Evolutionary conservation across 1,139 yeast species (phyloP), one percentile per base, ranked within the genome.

Genomic region (Pichia sp.): DNA sequence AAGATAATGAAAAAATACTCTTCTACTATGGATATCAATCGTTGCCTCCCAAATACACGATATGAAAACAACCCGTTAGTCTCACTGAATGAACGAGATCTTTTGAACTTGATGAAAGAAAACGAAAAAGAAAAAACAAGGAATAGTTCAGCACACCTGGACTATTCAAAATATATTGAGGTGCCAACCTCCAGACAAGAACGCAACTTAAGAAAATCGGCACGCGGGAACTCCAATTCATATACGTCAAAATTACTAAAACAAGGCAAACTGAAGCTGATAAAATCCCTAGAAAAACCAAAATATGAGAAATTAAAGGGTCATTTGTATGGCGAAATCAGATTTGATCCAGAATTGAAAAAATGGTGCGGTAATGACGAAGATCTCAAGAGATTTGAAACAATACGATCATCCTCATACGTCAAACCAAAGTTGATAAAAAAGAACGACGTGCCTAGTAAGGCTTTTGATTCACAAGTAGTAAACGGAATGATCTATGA

Each of bases 291-390:
- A 44, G 60, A 58, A 3, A 54, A 49, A 31, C 53, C 51, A 23
- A 51, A 50, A 37, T 45, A 55, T 2, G 52, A 51, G 37, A 57
- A 58, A 43, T 46, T 57, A 38, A 55, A 57, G 4, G 63, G 59
- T 2, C 63, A 55, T 43, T 45, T 57, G 29, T 58, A 55, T 40
- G 71, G 70, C 1, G 59, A 60, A 37, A 75, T 78, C 78, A 65
- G 65, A 42, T 78, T 69, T 52, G 77, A 78, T 53, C 71, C 77
- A 1, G 61, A 62, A n/a, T 64, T 66, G 38, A 67, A 67, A 58
- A 66, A 65, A 44, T 79, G 84, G 85, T 79, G 73, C 54, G 84
- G 84, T 2, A 77, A 78, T 54, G 81, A 77, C 43, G 71, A 71
- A 37, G 78, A 77, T 31, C 59, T 77, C 43, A 55, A 69, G 39